phyloP scores from a whole-genome alignment of 2,329 filamentous ascomycete species.

The Exophiala lecanii-corni region DNA sequence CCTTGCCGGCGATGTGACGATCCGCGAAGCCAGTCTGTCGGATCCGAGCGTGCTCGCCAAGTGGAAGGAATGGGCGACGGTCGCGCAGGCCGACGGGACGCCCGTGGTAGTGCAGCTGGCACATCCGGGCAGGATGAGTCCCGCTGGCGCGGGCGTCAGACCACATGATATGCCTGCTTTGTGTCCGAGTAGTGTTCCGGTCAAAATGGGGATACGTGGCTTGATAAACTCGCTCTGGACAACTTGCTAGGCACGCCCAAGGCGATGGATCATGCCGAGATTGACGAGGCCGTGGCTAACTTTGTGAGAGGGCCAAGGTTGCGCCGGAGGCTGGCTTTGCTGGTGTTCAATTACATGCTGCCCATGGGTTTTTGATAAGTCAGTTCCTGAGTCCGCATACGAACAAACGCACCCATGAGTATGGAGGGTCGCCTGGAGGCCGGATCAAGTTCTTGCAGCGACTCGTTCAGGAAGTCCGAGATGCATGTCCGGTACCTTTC shows the following conservation, averaged over 20 bases:
- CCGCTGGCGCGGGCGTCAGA: conserved; percentile 37
- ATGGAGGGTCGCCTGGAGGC: conserved; percentile 61
- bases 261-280: conserved; percentile 53
- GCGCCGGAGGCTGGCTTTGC: conserved; percentile 59
- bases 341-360: conserved; percentile 47
- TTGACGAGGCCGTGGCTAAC: conserved; percentile 47
- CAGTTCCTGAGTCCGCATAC: conserved; percentile 50
- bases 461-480: conserved; percentile 37
- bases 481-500: conserved; percentile 39
- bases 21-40: conserved; percentile 25
- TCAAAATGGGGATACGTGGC: conserved; percentile 31
- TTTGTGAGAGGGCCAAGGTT: conserved; percentile 54
- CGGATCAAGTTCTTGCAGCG: conserved; percentile 45
- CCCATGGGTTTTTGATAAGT: conserved; percentile 55
- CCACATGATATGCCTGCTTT: conserved; percentile 31
- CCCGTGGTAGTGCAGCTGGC: conserved; percentile 42
- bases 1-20: conserved; percentile 31
- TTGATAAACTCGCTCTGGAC: conserved; percentile 32
- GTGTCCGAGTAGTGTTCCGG: conserved; percentile 39
- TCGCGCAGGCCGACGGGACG: conserved; percentile 37
- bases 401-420: conserved; percentile 57
- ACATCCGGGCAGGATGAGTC: conserved; percentile 43
- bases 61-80: conserved; percentile 33
- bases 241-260: conserved; percentile 47
- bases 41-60: conserved; percentile 26